Conservation (phyloP, 805 yeast species). For the Scheffersomyces stipitis region DNA sequence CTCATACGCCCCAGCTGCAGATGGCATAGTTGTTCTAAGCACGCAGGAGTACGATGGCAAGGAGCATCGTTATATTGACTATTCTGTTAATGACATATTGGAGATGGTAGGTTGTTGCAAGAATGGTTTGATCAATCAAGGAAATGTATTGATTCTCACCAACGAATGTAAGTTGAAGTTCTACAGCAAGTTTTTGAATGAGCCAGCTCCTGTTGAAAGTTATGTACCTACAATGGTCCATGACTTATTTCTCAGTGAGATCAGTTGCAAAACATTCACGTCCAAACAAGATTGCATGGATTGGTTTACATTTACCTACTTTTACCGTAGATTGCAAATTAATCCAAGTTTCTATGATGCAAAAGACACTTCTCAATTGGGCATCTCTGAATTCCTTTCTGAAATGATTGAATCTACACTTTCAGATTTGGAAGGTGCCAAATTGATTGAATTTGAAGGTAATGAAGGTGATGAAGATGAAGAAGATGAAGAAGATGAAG, state of each 20-base stretch:
- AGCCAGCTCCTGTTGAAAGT: constrained; percentile 85
- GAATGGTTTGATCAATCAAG: constrained; percentile 19
- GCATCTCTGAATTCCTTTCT: constrained; percentile 78
- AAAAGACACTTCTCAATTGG: constrained; percentile 57
- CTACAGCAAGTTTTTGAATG: constrained; percentile 67
- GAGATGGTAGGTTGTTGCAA: constrained; percentile 63
- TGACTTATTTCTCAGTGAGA: constrained; percentile 72
- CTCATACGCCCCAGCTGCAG: constrained; percentile 49
- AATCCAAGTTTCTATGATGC: constrained; percentile 93
- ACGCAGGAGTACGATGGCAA: constrained; percentile 71
- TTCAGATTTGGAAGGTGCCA: constrained; percentile 58
- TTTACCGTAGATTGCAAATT: constrained; percentile 73
- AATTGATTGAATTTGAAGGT: constrained; percentile 59
- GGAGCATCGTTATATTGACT: constrained; percentile 70
- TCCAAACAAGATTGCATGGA: constrained; percentile 85
- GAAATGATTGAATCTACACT: constrained; percentile 75
- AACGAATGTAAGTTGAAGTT: constrained; percentile 54
- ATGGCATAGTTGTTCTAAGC: constrained; percentile 62
- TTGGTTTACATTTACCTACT: constrained; percentile 82
- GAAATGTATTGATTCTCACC: constrained; percentile 55
- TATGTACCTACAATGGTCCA: constrained; percentile 54
- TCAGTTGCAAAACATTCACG: constrained; percentile 61
- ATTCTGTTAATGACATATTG: constrained; percentile 59
- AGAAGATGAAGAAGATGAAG: constrained; percentile 37
- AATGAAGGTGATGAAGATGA: no score